Evolutionary conservation across 75 land plant species (phyloP).

Genomic region (Sequoia sempervirens): DNA sequence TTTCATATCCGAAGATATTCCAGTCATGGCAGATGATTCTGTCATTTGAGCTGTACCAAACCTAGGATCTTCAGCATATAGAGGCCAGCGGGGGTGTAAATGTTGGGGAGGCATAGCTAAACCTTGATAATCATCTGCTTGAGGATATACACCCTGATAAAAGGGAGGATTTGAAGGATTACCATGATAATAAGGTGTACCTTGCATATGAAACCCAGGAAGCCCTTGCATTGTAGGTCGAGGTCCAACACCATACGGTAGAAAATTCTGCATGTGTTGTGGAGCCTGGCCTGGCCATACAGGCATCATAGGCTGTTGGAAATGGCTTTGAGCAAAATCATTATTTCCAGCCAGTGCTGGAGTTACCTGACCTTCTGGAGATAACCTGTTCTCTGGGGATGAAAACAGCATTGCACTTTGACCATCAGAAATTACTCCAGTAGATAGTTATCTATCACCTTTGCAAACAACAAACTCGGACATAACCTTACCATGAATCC

Average conservation of each 20-base stretch:
- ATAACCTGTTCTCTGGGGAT: conserved; percentile 22
- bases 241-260: conserved; percentile 22
- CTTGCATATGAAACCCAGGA: conserved; percentile 36
- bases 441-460: conserved; percentile 11
- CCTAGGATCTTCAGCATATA: conserved; percentile 23
- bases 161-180: conserved; percentile 38
- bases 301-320: conserved; percentile 46
- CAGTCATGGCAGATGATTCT: conserved; percentile 4
- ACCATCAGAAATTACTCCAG: conserved; percentile 2
- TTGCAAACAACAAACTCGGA: background rate
- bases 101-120: conserved; percentile 3
- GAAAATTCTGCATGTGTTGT: conserved; percentile 44
- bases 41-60: conserved; percentile 13
- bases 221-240: conserved; percentile 10
- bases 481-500: conserved; percentile 3
- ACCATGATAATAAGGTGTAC: conserved; percentile 60
- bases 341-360: conserved; percentile 10
- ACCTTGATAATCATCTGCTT: conserved; percentile 15
- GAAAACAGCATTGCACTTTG: background rate
- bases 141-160: conserved; percentile 43
- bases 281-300: conserved; percentile 57
- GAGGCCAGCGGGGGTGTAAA: background rate
- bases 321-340: conserved; percentile 47
- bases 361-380: conserved; percentile 25
- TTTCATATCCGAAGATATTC: conserved; percentile 2